Base-by-base conservation (phyloP, 257 asterid species). In the Solanum ahanhuiri region DNA sequence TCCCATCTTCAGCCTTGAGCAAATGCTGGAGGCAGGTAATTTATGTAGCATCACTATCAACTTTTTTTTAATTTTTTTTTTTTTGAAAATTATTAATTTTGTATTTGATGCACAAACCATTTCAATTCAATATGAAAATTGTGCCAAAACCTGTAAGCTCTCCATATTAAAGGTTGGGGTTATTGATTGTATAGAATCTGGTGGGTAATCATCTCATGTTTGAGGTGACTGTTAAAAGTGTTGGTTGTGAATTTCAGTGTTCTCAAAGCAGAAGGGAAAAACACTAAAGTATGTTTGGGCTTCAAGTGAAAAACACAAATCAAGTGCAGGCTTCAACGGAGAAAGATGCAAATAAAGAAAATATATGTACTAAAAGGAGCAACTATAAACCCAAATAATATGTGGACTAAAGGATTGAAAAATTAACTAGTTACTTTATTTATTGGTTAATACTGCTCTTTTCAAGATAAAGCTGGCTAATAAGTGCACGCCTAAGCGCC, bases 11-110 rank as follows among this genome's bases (percentile, higher is more conserved):
- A 20, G 98, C 98, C 88, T 92, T 94, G 89, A 92, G 93, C 91
- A 96, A 95, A 91, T 95, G 95, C 93, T 89, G 92, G 95, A 92
- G 99, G 93, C 99, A 96, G 98, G 98, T 93, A 87, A 37, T 75
- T 82, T 67, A 51, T 39, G 64, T 84, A 25, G 60, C 28, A 23
- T 70, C 66, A 71, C 10, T 25, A 41, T 17, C 48, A 11, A 41
- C 20, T 20, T 82, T 41, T 20, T 70, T 15, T 57, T 4, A 15
- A 25, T 9, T 2, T 71, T 39, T 12, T 37, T 22, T 54, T 18
- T 28, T 28, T 67, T 66, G 31, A 51, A 83, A 71, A 22, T 51
- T 87, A 45, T 63, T 72, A 72, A 72, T 60, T 25, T 57, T 31
- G 12, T 30, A 10, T 20, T 72, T 72, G 51, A 72, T 20, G 18